Evolutionary conservation across 305 asterid species (phyloP), one percentile per base, ranked within the genome.

Genomic region (Euphrasia arctica): DNA sequence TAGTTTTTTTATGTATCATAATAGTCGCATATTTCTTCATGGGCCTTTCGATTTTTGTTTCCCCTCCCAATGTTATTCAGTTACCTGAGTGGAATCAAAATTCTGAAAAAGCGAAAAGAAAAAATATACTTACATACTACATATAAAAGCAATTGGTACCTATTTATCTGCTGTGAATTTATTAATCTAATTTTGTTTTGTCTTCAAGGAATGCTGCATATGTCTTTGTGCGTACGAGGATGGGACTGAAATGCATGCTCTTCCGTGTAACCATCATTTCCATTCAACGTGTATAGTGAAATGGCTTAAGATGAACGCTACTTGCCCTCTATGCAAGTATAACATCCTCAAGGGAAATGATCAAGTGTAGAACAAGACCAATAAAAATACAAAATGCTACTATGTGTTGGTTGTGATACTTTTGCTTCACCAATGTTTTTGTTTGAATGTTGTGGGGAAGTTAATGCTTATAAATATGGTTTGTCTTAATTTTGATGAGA

Each of bases 261-360:
- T 91, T 67, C 88, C 91, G 6, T 91, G 98, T 57, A 81, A 61
- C 78, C 98, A 91, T 76, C 89, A 91, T 75, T 91, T 85, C 56
- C 96, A 91, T 49, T 78, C 89, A 0, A 65, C 79, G 14, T 91
- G 98, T 66, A 89, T 91, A 0, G 93, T 78, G 78, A 91, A 87
- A 77, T 91, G 98, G 97, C 97, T 91, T 3, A 91, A 87, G 83
- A 91, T 89, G 97, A 91, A 91, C 47, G 98, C 97, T 0, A 91
- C 98, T 9, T 91, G 98, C 73, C 98, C 98, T 0, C 78, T 91
- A 11, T 91, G 98, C 91, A 91, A 91, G 83, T 91, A 75, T 83
- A 87, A 89, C 86, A 87, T 91, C 73, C 88, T 91, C 77, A 89
- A 91, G 81, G 98, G 91, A 51, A 91, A 72, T 43, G 95, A 91